phyloP scores from a whole-genome alignment of 352 stramenopile genomes.

The Phytophthora constricta region DNA sequence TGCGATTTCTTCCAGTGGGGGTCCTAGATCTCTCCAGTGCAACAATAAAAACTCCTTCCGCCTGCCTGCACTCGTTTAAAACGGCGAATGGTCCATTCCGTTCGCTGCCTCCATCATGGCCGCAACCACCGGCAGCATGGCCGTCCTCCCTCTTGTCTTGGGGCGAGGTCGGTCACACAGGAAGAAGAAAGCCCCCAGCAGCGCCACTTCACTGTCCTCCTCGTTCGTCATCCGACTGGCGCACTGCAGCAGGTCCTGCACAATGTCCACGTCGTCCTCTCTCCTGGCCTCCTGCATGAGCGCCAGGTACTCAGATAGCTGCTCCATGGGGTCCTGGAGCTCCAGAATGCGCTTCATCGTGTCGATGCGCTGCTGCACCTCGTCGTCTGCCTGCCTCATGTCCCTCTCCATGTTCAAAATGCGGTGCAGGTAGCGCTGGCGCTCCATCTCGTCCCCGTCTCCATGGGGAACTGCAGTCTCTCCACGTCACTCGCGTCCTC shows the following conservation, averaged over 20 bases:
- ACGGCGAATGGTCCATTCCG: conserved; percentile 37
- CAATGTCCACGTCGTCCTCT: conserved; percentile 43
- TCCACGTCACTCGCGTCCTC: neutral
- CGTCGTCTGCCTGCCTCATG: conserved; percentile 44
- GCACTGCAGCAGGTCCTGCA: conserved; percentile 61
- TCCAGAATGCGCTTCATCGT: conserved; percentile 63
- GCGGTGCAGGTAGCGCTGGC: conserved; percentile 49
- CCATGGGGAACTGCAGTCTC: conserved; percentile 1
- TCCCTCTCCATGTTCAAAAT: conserved; percentile 41
- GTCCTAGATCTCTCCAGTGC: conserved; percentile 30
- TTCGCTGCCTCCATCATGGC: conserved; percentile 61
- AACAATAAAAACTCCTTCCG: no score
- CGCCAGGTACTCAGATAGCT: conserved; percentile 67
- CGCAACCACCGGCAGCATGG: conserved; percentile 65
- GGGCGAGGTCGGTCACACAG: conserved; percentile 37
- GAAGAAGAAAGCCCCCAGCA: conserved; percentile 74
- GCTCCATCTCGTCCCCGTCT: conserved; percentile 45
- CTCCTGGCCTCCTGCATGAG: conserved; percentile 47
- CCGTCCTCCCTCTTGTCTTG: conserved; percentile 30
- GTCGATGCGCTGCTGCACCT: conserved; percentile 54
- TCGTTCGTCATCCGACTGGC: conserved; percentile 47
- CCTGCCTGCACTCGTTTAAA: conserved; percentile 18
- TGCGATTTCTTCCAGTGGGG: conserved; percentile 95
- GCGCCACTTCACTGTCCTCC: conserved; percentile 61
- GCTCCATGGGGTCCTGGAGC: conserved; percentile 61